These are phyloP conservation scores for Globisporangium lucens DNA, from an alignment of 352 stramenopile species.

Conservation along the genomic window DNA sequence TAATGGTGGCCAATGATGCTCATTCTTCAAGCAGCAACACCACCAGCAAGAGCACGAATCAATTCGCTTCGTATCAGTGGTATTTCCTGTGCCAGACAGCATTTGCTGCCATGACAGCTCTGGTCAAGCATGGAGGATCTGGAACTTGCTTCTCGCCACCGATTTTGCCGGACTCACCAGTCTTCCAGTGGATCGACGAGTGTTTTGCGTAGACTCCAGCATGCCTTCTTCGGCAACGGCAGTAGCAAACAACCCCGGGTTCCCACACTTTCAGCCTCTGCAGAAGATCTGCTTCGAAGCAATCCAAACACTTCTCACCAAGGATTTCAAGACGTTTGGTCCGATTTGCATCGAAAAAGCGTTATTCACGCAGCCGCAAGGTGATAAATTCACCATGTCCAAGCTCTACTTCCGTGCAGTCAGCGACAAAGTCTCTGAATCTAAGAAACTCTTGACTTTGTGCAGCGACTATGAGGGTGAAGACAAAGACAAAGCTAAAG, in stretches of 20 bases:
- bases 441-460: neutral
- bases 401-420: conserved; percentile 41
- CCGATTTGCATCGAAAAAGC: conserved; percentile 41
- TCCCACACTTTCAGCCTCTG: conserved; percentile 42
- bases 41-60: neutral
- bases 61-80: conserved; percentile 23
- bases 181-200: conserved; percentile 56
- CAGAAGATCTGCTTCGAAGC: conserved; percentile 37
- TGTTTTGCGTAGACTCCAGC: conserved; percentile 37
- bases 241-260: conserved; percentile 1
- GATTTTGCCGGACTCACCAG: conserved; percentile 14
- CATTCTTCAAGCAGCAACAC: neutral
- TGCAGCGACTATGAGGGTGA: neutral
- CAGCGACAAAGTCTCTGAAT: conserved; percentile 14
- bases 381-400: conserved; percentile 29
- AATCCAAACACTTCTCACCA: conserved; percentile 30
- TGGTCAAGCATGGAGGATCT: conserved; percentile 13
- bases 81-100: conserved; percentile 32
- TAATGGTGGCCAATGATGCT: neutral
- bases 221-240: neutral
- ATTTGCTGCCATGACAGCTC: conserved; percentile 24
- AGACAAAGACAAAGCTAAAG: neutral
- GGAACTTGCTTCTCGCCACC: conserved; percentile 19
- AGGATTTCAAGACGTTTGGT: conserved; percentile 24
- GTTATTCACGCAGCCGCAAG: conserved; percentile 27